These are phyloP conservation scores for Ogataea parapolymorpha DNA, from an alignment of 805 yeast genomes.

Conservation along the genomic window DNA sequence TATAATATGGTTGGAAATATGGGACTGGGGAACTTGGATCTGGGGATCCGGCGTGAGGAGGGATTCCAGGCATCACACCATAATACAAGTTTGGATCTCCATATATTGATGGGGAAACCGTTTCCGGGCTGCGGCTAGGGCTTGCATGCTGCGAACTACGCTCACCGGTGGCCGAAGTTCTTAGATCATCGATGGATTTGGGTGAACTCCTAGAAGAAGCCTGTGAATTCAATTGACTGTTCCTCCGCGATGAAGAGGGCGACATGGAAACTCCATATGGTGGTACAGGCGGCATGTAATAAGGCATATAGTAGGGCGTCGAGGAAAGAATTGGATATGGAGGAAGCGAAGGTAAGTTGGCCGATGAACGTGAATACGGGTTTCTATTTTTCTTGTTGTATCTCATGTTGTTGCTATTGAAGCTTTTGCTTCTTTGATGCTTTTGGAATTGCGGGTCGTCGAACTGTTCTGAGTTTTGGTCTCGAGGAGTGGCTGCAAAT, in stretches of 20 bases:
- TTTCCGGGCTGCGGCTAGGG: not conserved
- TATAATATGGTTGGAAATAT: conserved; percentile 14
- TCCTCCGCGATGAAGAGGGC: conserved; percentile 13
- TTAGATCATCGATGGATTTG: conserved; percentile 2
- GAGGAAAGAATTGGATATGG: conserved; percentile 18
- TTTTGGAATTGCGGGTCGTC: conserved; percentile 4
- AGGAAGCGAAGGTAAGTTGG: conserved; percentile 9
- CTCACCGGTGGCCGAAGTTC: too few relatives aligned
- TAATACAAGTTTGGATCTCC: conserved; percentile 19
- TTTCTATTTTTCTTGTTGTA: conserved; percentile 14
- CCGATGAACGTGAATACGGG: conserved; percentile 8
- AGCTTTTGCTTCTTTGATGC: conserved; percentile 9
- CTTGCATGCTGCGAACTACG: too few relatives aligned
- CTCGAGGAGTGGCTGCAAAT: not conserved
- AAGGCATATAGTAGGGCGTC: conserved; percentile 21
- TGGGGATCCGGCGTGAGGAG: conserved; percentile 12
- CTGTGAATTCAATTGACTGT: conserved; percentile 15
- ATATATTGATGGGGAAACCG: conserved; percentile 13
- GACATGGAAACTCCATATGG: conserved; percentile 7
- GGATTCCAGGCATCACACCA: conserved; percentile 7
- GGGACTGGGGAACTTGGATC: conserved; percentile 9
- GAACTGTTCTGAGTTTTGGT: not conserved
- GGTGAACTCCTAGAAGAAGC: conserved; percentile 18
- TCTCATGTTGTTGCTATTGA: conserved; percentile 7
- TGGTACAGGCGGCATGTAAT: conserved; percentile 17